Evolutionary conservation across 805 yeast genomes (phyloP), one percentile per base, ranked within the genome.

Genomic region (Brettanomyces nanus): DNA sequence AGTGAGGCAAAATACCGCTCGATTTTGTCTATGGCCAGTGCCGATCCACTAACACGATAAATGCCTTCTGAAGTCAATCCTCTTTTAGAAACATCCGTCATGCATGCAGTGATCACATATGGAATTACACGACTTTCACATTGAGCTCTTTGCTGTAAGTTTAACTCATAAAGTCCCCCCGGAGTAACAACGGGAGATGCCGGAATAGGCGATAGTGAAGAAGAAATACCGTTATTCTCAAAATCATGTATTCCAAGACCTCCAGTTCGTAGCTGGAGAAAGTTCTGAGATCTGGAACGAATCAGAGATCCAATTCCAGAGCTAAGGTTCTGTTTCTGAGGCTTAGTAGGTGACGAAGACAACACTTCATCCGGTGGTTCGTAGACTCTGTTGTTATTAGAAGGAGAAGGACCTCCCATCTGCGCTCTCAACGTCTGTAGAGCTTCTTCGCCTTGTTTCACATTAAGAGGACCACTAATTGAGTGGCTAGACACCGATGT

Each of bases 21-120:
- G 15, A 62, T 42, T 37, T 52, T 58, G 31, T 71, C 75, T 38
- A 80, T 71, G 35, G 82, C 80, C 6, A 85, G 71, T 44, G 78
- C 71, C 4, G 85, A 83, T 1, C 95, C 98, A 33, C 94, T 81
- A 47, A 89, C 80, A 47, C 98, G 69, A 62, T 92, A 92, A 26
- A 92, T 71, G 6, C 98, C 98, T 59, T 89, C 97, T 44, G 69
- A 63, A 28, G 71, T 76, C 47, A 89, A 59, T 4, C 95, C 95
- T 41, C 85, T 66, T 5, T 54, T 53, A 61, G 90, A 96, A 37
- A 92, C 86, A 48, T 81, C 92, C 19, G 67, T 64, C 5, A 87
- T 61, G 60, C 96, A 85, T 40, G 75, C 67, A 10, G 79, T 65
- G 9, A 92, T 71, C 21, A 92, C 72, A 46, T 74, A 59, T 10